Evolutionary conservation across 805 yeast species (phyloP).

Genomic region (Zygotorulaspora danielsina): DNA sequence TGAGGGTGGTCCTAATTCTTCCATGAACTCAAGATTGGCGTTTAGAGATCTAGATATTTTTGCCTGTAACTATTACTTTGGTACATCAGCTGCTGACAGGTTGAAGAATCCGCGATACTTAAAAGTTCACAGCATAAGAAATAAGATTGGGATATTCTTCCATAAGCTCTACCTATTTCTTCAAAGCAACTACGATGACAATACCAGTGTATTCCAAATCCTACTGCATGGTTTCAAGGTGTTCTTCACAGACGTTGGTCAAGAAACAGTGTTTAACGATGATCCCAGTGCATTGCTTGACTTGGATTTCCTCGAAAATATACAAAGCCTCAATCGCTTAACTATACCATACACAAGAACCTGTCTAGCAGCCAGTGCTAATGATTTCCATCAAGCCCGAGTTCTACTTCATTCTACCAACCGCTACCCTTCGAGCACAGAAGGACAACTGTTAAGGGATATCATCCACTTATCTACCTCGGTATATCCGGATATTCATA

Average conservation of each 20-base stretch:
- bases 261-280: slow-evolving; percentile 56
- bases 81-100: slow-evolving; percentile 47
- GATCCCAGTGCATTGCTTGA: slow-evolving; percentile 52
- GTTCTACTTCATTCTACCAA: slow-evolving; percentile 67
- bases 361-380: slow-evolving; percentile 68
- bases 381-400: slow-evolving; percentile 70
- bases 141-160: slow-evolving; percentile 56
- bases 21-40: slow-evolving; percentile 51
- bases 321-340: slow-evolving; percentile 60
- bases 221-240: slow-evolving; percentile 60
- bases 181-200: slow-evolving; percentile 50
- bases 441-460: slow-evolving; percentile 58
- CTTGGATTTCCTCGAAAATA: slow-evolving; percentile 50
- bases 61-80: slow-evolving; percentile 62
- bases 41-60: slow-evolving; percentile 59
- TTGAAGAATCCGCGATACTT: slow-evolving; percentile 41
- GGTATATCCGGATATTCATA: slow-evolving; percentile 62
- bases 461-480: slow-evolving; percentile 63
- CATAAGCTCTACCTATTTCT: slow-evolving; percentile 54
- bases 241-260: slow-evolving; percentile 80
- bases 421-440: slow-evolving; percentile 63
- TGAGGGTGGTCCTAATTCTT: slow-evolving; percentile 36
- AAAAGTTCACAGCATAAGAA: slow-evolving; percentile 57
- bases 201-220: slow-evolving; percentile 57
- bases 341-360: slow-evolving; percentile 73